Conservation (phyloP, 345 rosid genomes). For the Lumnitzera racemosa region DNA sequence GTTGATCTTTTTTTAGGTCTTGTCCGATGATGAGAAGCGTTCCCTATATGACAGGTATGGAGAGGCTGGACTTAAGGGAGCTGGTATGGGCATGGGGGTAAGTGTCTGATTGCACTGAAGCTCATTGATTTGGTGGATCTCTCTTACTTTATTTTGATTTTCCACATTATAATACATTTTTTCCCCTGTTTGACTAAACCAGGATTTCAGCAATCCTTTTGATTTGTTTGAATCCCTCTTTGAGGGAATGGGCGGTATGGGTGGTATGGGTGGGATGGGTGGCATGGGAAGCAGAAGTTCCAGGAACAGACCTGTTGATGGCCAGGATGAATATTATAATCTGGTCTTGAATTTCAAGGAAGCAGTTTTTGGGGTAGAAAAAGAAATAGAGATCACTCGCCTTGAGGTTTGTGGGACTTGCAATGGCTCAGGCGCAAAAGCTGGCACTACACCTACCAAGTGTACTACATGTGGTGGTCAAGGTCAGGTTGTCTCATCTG, state of each 20-base stretch:
- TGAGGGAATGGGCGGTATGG: constrained; percentile 89
- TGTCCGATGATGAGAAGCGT: constrained; percentile 94
- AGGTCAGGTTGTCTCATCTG: constrained; percentile 89
- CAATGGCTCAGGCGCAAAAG: constrained; percentile 87
- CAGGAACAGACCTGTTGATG: constrained; percentile 72
- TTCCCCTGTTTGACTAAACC: constrained; percentile 9
- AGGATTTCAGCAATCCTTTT: constrained; percentile 97
- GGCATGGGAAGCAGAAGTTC: constrained; percentile 65
- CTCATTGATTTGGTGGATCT: background rate
- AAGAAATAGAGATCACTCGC: constrained; percentile 87
- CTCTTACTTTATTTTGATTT: background rate
- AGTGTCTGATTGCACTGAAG: constrained; percentile 12
- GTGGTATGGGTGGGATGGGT: constrained; percentile 67
- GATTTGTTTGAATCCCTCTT: constrained; percentile 88
- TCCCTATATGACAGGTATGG: constrained; percentile 93
- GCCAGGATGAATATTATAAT: constrained; percentile 86
- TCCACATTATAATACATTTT: background rate
- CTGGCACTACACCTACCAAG: constrained; percentile 70
- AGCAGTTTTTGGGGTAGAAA: constrained; percentile 89
- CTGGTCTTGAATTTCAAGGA: constrained; percentile 78
- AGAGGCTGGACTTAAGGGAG: constrained; percentile 95
- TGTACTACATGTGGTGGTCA: constrained; percentile 94
- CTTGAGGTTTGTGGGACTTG: constrained; percentile 85
- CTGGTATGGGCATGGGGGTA: constrained; percentile 98
- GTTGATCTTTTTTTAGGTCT: constrained; percentile 44